Evolutionary conservation across 176 grass and related monocot genomes (phyloP).

Genomic region (Zea mays): DNA sequence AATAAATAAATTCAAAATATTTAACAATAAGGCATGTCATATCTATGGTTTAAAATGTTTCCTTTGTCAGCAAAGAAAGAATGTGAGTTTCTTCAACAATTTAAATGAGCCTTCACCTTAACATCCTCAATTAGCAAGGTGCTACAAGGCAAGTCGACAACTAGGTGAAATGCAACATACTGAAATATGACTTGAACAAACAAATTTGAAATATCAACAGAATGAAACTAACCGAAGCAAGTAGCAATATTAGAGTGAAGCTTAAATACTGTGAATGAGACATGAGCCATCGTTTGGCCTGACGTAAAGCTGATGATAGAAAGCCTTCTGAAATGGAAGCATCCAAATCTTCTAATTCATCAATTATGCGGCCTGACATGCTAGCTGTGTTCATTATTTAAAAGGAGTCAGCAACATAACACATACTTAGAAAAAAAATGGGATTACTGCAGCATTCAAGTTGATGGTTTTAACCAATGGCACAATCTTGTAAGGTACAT

Average conservation of each 20-base stretch:
- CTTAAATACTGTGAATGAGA: constrained; percentile 78
- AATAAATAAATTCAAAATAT: constrained; percentile 7
- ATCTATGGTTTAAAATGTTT: constrained; percentile 24
- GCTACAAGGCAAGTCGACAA: constrained; percentile 19
- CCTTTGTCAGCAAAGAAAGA: constrained; percentile 18
- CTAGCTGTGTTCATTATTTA: constrained; percentile 57
- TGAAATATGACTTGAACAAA: constrained; percentile 18
- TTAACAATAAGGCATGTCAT: constrained; percentile 27
- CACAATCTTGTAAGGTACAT: neutral
- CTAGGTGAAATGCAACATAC: neutral
- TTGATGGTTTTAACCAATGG: neutral
- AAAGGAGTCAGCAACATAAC: constrained; percentile 36
- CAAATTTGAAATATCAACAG: constrained; percentile 18
- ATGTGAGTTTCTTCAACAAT: constrained; percentile 15
- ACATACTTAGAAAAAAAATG: neutral
- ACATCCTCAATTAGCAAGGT: constrained; percentile 8
- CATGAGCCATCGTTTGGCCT: constrained; percentile 82
- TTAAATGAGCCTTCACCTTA: constrained; percentile 19
- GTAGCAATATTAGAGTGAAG: constrained; percentile 77
- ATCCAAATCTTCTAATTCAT: constrained; percentile 65
- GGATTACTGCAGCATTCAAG: constrained; percentile 9
- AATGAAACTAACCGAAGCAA: constrained; percentile 85
- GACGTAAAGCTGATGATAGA: constrained; percentile 57
- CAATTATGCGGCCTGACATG: constrained; percentile 73
- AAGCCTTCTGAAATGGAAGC: constrained; percentile 50